A percentile compares a stretch with the other conserved stretches of the same genome.
Evolutionary conservation across 2,329 filamentous ascomycete species (phyloP).

Genomic region (Fusarium siculi): DNA sequence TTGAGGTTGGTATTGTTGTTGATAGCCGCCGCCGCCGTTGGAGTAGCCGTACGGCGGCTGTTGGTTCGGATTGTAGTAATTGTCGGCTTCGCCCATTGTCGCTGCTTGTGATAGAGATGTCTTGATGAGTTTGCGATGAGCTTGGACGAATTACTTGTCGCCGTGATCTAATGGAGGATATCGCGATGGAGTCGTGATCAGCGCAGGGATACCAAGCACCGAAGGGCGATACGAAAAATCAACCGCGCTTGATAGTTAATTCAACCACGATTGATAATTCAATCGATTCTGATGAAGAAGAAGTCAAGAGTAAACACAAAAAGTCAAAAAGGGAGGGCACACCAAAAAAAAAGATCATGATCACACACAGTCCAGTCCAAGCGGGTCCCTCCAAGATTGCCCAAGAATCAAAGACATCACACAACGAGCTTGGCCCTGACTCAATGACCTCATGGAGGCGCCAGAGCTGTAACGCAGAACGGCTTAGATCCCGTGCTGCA

Average conservation of each 20-base stretch:
- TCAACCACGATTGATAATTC: background rate
- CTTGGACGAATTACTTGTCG: background rate
- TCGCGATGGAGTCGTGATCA: conserved; percentile 25
- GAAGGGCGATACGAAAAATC: background rate
- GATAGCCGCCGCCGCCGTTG: conserved; percentile 29
- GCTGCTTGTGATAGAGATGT: conserved; percentile 7
- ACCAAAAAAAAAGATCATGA: conserved; percentile 9
- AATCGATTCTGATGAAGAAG: background rate
- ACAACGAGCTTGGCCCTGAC: conserved; percentile 18
- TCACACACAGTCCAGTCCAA: conserved; percentile 1
- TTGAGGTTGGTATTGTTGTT: conserved; percentile 44
- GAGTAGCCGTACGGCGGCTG: conserved; percentile 31
- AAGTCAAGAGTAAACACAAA: background rate
- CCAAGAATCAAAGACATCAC: conserved; percentile 35
- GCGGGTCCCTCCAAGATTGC: conserved; percentile 32
- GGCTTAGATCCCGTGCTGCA: background rate
- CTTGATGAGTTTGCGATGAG: background rate
- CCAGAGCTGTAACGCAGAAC: conserved; percentile 15
- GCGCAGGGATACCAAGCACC: conserved; percentile 21
- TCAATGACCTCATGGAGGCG: conserved; percentile 34
- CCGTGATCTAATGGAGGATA: background rate
- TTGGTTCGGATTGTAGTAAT: conserved; percentile 45
- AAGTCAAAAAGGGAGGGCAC: background rate
- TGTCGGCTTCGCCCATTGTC: conserved; percentile 51
- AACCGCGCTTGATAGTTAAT: background rate